Conservation (phyloP, 2,329 filamentous ascomycete genomes). For the Graphilbum ipis-grandicollis region DNA sequence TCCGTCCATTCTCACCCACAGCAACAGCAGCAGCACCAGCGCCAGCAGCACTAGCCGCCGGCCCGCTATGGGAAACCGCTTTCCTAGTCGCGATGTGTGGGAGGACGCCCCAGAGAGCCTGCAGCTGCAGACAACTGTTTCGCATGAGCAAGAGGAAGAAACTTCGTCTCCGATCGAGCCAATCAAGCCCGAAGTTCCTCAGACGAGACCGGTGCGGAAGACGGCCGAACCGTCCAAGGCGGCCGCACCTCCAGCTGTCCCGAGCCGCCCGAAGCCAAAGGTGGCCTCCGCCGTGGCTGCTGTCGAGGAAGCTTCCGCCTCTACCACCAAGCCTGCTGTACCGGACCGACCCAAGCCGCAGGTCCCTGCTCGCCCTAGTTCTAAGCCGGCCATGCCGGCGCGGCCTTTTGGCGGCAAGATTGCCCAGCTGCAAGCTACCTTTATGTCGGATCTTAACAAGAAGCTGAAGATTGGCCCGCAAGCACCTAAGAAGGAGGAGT, state of each 20-base stretch:
- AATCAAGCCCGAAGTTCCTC: slow-evolving; percentile 44
- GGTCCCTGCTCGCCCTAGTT: slow-evolving; percentile 44
- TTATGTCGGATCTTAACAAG: slow-evolving; percentile 86
- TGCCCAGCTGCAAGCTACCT: slow-evolving; percentile 74
- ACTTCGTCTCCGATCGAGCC: slow-evolving; percentile 20
- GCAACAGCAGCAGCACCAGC: slow-evolving; percentile 11
- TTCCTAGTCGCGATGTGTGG: slow-evolving; percentile 88
- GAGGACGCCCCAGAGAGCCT: slow-evolving; percentile 81
- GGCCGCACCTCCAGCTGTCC: slow-evolving; percentile 20
- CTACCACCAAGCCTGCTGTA: slow-evolving; percentile 30
- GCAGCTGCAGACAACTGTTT: slow-evolving; percentile 60
- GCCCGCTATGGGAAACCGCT: slow-evolving; percentile 40
- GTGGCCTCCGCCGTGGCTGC: not conserved
- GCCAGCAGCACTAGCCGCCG: slow-evolving; percentile 26
- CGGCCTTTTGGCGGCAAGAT: slow-evolving; percentile 74
- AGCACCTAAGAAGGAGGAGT: slow-evolving; percentile 50
- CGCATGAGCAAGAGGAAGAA: slow-evolving; percentile 32
- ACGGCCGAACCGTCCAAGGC: slow-evolving; percentile 17
- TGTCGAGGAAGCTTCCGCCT: not conserved
- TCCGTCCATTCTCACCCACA: not conserved
- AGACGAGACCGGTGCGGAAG: slow-evolving; percentile 31
- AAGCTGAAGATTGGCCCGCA: slow-evolving; percentile 76
- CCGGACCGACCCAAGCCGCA: no score
- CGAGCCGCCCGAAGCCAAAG: slow-evolving; percentile 37
- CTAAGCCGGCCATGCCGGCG: slow-evolving; percentile 71